Base-by-base conservation (phyloP, 2,329 filamentous ascomycete species). In the Gnomoniopsis sp. region DNA sequence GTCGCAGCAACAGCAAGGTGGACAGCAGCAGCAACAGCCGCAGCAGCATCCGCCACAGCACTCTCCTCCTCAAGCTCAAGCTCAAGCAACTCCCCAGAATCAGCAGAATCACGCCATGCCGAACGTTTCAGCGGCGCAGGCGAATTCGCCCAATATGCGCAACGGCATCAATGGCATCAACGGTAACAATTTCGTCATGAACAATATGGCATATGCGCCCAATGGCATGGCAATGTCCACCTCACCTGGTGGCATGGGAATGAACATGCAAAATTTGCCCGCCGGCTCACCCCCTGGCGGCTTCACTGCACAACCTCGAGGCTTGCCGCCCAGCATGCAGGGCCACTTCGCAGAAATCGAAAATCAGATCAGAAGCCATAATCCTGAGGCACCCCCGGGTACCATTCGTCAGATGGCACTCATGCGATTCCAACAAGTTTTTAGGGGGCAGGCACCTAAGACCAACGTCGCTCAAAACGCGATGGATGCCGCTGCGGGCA, bases 401-500 rank as follows among this genome's bases (percentile, higher is more conserved):
- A 74, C 78, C 59, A 72, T 78, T 4, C 76, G 80, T 10, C 74
- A 80, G 38, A 74, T 82, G 61, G 83, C 83, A 0, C 79, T 77
- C 17, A 77, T 82, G 57, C 75, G 81, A 50, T 70, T 82, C 51
- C 58, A 60, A 22, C 61, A 60, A 30, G 21, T 62, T 36, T 58
- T 58, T 26, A 55, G 60, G 17, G 71, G 77, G 30, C 68, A 76
- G 48, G 77, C 84, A 74, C 59, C 81, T 74, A 64, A 76, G 76
- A 55, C 72, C 71, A 57, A 77, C 64, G 60, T 57, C 14, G 58
- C 52, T 11, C 77, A 82, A 62, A 77, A 76, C 23, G 81, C 81
- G 2, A 83, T 85, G 79, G 81, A 78, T 63, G 78, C 80, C 30
- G 81, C 82, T 2, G 79, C 81, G 2, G 82, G 81, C 11, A 77